Evolutionary conservation across 2,329 filamentous ascomycete genomes (phyloP), one percentile per base, ranked within the genome.

Genomic region (Mollisiaceae sp.): DNA sequence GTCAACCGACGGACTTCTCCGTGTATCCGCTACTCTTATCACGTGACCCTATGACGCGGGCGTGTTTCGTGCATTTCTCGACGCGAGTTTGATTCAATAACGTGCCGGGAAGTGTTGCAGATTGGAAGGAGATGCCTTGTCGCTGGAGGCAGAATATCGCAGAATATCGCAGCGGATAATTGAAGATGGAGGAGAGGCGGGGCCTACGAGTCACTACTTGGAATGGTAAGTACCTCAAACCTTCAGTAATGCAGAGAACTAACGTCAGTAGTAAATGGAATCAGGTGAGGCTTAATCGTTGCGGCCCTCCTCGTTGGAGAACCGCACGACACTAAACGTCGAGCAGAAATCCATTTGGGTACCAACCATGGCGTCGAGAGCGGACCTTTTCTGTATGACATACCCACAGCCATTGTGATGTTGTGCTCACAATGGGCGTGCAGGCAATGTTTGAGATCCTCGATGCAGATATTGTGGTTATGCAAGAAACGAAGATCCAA

Each of bases 401-500:
- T 22, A 60, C 14, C 50, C 47, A 32, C 12, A 59, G 14, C 14
- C 52, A 27, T 52, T n/a, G 18, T 18, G 56, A n/a, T 41, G 41
- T 58, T 24, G 52, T 54, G 24, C 60, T 24, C 47, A 52, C 24
- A 18, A 38, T 60, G 47, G 22, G 64, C 67, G 5, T 58, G 1
- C 65, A 92, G 90, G 85, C 90, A 70, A 98, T 98, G 95, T 98
- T 99, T 79, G 92, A 97, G 71, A 91, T 91, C 52, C 85, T 99
- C 8, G 91, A 95, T 76, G 89, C 94, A 61, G 95, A 99, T 77
- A 95, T 99, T 69, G 88, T 98, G 20, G 85, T 97, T 65, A 93
- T 98, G 82, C 95, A 99, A 78, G 95, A 98, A 79, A 89, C 93
- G 52, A 99, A 98, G 79, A 97, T 98, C 47, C 95, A 98, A 76